Conservation (phyloP, 768 basidiomycete genomes). For the Trametes meyenii region DNA sequence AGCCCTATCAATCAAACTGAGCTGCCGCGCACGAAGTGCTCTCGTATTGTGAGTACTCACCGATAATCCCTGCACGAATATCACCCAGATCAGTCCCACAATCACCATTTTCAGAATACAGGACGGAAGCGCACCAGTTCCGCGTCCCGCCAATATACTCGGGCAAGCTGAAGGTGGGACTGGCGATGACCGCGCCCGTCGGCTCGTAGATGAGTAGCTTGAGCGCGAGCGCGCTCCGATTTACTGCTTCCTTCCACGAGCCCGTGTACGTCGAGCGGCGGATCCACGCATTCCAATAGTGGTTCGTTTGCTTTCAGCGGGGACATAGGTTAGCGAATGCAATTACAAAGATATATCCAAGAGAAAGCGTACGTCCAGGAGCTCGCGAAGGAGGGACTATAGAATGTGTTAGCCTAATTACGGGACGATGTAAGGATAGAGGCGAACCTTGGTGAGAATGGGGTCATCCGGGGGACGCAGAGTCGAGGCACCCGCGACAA, state of each 20-base stretch:
- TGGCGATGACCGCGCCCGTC: slow-evolving; percentile 92
- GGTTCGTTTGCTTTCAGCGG: slow-evolving; percentile 59
- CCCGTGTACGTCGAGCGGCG: slow-evolving; percentile 87
- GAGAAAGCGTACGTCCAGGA: slow-evolving; percentile 52
- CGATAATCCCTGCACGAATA: slow-evolving; percentile 23
- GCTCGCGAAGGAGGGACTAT: slow-evolving; percentile 56
- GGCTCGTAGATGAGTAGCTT: slow-evolving; percentile 94
- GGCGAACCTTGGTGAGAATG: slow-evolving; percentile 58
- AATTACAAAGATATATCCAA: neutral
- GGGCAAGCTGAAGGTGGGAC: slow-evolving; percentile 92
- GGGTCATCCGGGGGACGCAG: slow-evolving; percentile 68
- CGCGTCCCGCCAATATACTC: slow-evolving; percentile 89
- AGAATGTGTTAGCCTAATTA: neutral
- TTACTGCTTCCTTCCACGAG: slow-evolving; percentile 94
- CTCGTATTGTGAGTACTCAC: neutral
- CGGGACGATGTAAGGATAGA: neutral
- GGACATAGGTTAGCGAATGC: neutral
- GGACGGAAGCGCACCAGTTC: slow-evolving; percentile 64
- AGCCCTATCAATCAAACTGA: slow-evolving; percentile 44
- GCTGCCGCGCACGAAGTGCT: neutral
- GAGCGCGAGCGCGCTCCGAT: slow-evolving; percentile 89
- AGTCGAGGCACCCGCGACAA: slow-evolving; percentile 49
- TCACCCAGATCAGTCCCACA: too few relatives aligned
- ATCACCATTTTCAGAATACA: too few relatives aligned
- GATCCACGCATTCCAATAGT: slow-evolving; percentile 91